phyloP scores from a whole-genome alignment of 2,329 filamentous ascomycete genomes.

The Byssoonygena ceratinophila region DNA sequence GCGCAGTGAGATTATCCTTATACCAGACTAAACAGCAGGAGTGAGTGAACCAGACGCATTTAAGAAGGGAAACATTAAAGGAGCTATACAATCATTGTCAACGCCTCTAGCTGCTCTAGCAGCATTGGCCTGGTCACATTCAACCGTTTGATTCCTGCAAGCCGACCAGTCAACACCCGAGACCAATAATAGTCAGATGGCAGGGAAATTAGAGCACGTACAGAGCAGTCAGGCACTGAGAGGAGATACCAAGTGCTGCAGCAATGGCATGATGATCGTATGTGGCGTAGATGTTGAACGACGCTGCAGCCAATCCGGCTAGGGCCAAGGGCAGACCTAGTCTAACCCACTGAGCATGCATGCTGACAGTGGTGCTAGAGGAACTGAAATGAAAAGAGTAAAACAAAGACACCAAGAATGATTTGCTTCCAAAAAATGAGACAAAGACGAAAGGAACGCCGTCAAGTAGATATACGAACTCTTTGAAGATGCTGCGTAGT shows the following conservation, averaged over 20 bases:
- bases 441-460: not conserved
- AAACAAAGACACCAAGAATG: not conserved
- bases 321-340: conserved; percentile 8
- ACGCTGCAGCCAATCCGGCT: conserved; percentile 4
- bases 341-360: conserved; percentile 1
- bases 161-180: not conserved
- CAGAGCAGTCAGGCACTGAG: conserved; percentile 15
- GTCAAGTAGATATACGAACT: not conserved
- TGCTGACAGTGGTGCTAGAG: not conserved
- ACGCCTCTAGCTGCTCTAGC: conserved; percentile 15
- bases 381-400: not conserved
- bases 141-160: conserved; percentile 16
- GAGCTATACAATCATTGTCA: conserved; percentile 15
- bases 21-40: conserved; percentile 14
- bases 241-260: conserved; percentile 14
- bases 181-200: not conserved
- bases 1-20: conserved; percentile 14
- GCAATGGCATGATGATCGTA: conserved; percentile 15
- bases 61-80: not conserved
- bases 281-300: conserved; percentile 17
- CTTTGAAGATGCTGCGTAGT: not conserved
- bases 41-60: not conserved
- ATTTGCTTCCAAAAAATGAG: not conserved
- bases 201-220: conserved; percentile 7
- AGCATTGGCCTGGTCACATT: conserved; percentile 16